Percentiles rank a stretch among this genome's conserved stretches.
phyloP scores from a whole-genome alignment of 495 filamentous ascomycete species.

The Acidiella bohemica region DNA sequence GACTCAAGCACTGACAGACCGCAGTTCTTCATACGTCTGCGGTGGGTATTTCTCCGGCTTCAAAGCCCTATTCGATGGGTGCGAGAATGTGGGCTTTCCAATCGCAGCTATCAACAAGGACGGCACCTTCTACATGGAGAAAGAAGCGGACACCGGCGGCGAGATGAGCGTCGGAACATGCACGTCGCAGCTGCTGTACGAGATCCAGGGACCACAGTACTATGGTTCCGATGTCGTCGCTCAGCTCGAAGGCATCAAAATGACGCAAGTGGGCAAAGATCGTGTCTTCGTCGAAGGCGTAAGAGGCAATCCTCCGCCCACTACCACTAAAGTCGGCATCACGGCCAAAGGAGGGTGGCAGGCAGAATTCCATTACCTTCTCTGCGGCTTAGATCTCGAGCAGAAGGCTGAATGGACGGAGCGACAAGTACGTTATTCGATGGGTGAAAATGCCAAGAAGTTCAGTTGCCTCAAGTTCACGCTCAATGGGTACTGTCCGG shows the following conservation, averaged over 20 bases:
- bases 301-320: conserved; percentile 28
- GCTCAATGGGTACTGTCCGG: conserved; percentile 22
- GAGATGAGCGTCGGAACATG: conserved; percentile 37
- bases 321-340: conserved; percentile 27
- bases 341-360: conserved; percentile 22
- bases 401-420: conserved; percentile 31
- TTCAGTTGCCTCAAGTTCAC: conserved; percentile 24
- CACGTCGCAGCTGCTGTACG: conserved; percentile 28
- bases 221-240: conserved; percentile 28
- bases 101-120: conserved; percentile 21
- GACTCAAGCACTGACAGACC: conserved; percentile 40
- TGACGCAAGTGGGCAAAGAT: conserved; percentile 28
- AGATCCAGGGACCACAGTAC: conserved; percentile 26
- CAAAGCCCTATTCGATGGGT: conserved; percentile 20
- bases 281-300: conserved; percentile 26
- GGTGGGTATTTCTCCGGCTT: conserved; percentile 41
- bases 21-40: conserved; percentile 41
- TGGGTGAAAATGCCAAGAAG: conserved; percentile 10
- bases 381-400: conserved; percentile 24
- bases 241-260: conserved; percentile 23
- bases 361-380: conserved; percentile 21
- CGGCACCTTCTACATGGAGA: conserved; percentile 20
- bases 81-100: conserved; percentile 22
- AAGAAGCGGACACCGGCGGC: conserved; percentile 21
- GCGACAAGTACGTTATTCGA: conserved; percentile 26